Evolutionary conservation across 352 stramenopile genomes (phyloP).

Genomic region (Pythium aristosporum): DNA sequence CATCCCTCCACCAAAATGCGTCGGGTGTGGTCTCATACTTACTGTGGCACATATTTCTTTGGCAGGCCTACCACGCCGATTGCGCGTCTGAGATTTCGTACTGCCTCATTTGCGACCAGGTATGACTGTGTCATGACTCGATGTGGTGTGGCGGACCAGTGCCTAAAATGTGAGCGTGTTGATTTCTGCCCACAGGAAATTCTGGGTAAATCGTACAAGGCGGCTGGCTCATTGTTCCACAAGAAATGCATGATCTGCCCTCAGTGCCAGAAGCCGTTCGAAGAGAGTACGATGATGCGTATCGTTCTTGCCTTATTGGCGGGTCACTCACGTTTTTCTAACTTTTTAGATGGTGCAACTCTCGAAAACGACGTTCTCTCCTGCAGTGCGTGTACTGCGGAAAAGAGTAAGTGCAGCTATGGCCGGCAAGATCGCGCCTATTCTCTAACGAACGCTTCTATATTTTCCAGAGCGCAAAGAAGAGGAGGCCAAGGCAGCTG

Average conservation of each 20-base stretch:
- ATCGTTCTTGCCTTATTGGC: background rate
- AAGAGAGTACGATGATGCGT: slow-evolving; percentile 43
- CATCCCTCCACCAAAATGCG: background rate
- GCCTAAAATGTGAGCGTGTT: background rate
- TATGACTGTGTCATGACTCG: slow-evolving; percentile 2
- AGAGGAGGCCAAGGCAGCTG: slow-evolving; percentile 29
- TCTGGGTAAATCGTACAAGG: slow-evolving; percentile 70
- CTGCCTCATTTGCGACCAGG: slow-evolving; percentile 75
- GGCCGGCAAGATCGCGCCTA: background rate
- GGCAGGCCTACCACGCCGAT: slow-evolving; percentile 66
- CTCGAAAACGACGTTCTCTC: slow-evolving; percentile 57
- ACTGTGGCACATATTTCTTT: background rate
- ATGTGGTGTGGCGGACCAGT: background rate
- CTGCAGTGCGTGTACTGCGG: slow-evolving; percentile 51
- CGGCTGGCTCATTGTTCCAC: slow-evolving; percentile 62
- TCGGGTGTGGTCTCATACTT: background rate
- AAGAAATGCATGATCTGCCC: slow-evolving; percentile 82
- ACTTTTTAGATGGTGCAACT: slow-evolving; percentile 36
- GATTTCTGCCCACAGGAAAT: slow-evolving; percentile 47
- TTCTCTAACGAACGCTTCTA: background rate
- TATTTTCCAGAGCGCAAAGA: slow-evolving; percentile 28
- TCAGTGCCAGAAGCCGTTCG: slow-evolving; percentile 60
- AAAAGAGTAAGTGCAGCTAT: slow-evolving; percentile 35
- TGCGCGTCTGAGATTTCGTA: slow-evolving; percentile 67
- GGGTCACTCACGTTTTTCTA: background rate